Conservation (phyloP, 805 yeast genomes). For the Metschnikowia shivogae region DNA sequence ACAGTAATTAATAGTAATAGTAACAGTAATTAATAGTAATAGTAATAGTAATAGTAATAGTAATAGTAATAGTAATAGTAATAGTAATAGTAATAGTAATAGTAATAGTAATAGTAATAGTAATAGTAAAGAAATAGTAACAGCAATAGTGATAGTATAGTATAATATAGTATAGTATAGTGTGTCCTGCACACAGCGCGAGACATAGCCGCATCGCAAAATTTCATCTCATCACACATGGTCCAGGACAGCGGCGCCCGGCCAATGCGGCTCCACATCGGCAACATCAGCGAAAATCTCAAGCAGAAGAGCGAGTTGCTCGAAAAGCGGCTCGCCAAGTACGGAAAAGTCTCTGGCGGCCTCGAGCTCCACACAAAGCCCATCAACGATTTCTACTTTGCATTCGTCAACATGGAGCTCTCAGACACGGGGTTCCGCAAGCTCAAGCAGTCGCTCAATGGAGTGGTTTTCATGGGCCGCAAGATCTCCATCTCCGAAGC, state of each 20-base stretch:
- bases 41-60: too few species aligned
- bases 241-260: neutral
- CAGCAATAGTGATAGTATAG: too few species aligned
- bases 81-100: too few species aligned
- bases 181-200: neutral
- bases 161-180: too few species aligned
- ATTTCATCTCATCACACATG: neutral
- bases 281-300: conserved; percentile 57
- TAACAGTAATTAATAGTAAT: too few species aligned
- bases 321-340: conserved; percentile 52
- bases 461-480: conserved; percentile 72
- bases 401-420: conserved; percentile 58
- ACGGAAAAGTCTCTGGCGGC: conserved; percentile 50
- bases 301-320: conserved; percentile 45
- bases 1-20: too few species aligned
- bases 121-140: too few species aligned
- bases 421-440: conserved; percentile 42
- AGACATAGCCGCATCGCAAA: neutral
- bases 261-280: conserved; percentile 52
- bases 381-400: conserved; percentile 54
- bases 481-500: conserved; percentile 61
- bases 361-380: conserved; percentile 56
- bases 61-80: too few species aligned
- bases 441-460: conserved; percentile 58
- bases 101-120: too few species aligned